A percentile compares a stretch with the other conserved stretches of the same genome.
Conservation (phyloP, 2,329 filamentous ascomycete species). For the Epichloe uncinata region DNA sequence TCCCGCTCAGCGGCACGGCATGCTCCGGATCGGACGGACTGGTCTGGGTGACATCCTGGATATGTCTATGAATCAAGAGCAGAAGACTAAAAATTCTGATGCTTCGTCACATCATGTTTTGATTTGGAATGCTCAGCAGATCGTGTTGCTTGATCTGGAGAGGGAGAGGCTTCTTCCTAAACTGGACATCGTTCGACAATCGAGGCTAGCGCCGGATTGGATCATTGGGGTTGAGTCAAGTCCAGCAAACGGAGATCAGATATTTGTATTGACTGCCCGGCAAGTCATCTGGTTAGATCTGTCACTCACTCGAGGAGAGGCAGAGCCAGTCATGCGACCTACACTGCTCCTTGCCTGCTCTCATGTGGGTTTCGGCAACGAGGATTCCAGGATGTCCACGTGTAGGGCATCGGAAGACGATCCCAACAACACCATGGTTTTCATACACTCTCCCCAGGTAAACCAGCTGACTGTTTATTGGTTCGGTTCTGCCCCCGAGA, state of each 20-base stretch:
- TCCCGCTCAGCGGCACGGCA: constrained; percentile 25
- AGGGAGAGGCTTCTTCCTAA: constrained; percentile 16
- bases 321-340: constrained; percentile 8
- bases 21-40: constrained; percentile 27
- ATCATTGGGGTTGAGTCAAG: constrained; percentile 45
- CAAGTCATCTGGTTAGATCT: constrained; percentile 37
- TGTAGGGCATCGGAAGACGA: constrained; percentile 12
- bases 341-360: constrained; percentile 16
- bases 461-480: constrained; percentile 23
- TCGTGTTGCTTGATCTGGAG: constrained; percentile 25
- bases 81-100: constrained; percentile 1
- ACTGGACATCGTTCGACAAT: constrained; percentile 14
- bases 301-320: constrained; percentile 5
- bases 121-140: constrained; percentile 23
- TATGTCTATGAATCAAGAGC: constrained; percentile 6
- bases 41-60: constrained; percentile 12
- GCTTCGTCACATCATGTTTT: constrained; percentile 14
- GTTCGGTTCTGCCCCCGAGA: constrained; percentile 15
- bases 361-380: constrained; percentile 15
- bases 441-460: constrained; percentile 19
- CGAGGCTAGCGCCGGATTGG: constrained; percentile 17
- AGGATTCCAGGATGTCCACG: constrained; percentile 17
- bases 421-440: constrained; percentile 16
- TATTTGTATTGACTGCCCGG: constrained; percentile 45
- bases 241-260: constrained; percentile 30